Evolutionary conservation across 2,329 filamentous ascomycete species (phyloP), one percentile per base, ranked within the genome.

Genomic region (Cylindrodendrum hubeiense): DNA sequence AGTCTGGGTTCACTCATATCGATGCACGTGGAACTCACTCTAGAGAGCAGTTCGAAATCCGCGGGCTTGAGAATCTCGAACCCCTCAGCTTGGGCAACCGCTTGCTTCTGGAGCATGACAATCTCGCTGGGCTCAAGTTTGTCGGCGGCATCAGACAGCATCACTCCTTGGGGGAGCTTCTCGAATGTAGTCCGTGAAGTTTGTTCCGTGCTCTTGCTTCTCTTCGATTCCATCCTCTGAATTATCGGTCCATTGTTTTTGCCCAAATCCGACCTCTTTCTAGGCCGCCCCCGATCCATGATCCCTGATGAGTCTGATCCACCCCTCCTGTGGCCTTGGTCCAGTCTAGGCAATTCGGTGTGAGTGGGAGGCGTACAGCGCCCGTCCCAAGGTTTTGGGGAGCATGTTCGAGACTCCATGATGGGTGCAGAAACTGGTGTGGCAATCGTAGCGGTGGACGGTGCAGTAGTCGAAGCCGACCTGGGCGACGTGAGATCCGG

Each of bases 41-140:
- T 87, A 17, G 91, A 92, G 5, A 94, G 83, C 19, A 82, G 81
- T 54, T 91, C 89, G 15, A 92, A 90, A 67, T 92, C 89, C 26
- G 87, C 85, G 55, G 84, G 83, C 50, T 80, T 82, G 22, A 92
- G 82, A n/a, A 92, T 84, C 76, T 91, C 89, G 66, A 92, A 92
- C 30, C 87, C 83, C 39, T 86, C 82, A 0, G 87, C 87, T 74
- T 91, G 89, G 30, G 87, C 86, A 39, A 88, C 79, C 1, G 90
- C 90, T 73, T 91, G 89, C 68, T 83, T 85, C 61, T 88, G 85
- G 22, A 92, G 78, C 4, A 81, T 79, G 10, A 77, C 77, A 15
- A 88, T 75, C 59, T 91, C 89, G 2, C 76, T 72, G 8, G 80
- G 72, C 13, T 82, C 82, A 19, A 91, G 73, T 50, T 82, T 81